Conservation (phyloP, 1,139 yeast species). For the Suhomyces panamericanus region DNA sequence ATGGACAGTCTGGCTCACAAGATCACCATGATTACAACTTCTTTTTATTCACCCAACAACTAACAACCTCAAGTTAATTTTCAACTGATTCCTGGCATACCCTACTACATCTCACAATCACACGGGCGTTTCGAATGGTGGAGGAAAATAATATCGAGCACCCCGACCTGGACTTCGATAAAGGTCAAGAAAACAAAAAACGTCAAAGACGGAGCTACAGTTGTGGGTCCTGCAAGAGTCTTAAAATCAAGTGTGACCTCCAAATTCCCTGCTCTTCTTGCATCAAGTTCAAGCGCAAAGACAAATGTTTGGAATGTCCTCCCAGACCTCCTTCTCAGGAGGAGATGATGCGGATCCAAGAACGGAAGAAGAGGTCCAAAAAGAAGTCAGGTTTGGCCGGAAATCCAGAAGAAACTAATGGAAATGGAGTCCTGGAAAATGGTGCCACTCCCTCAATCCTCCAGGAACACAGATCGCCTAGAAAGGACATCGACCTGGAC, state of each 20-base stretch:
- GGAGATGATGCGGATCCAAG: slow-evolving; percentile 21
- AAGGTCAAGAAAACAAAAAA: slow-evolving; percentile 18
- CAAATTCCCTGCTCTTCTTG: slow-evolving; percentile 52
- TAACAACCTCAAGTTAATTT: too few species aligned
- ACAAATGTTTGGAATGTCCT: slow-evolving; percentile 41
- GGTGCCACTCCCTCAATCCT: too few species aligned
- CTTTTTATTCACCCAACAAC: too few species aligned
- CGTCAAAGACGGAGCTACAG: slow-evolving; percentile 52
- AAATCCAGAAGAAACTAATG: slow-evolving; percentile 1
- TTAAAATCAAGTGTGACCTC: slow-evolving; percentile 56
- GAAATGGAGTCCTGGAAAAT: neutral
- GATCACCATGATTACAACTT: too few species aligned
- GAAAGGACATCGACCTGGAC: neutral
- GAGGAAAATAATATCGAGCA: slow-evolving; percentile 1
- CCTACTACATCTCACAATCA: too few species aligned
- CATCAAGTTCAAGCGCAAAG: slow-evolving; percentile 40
- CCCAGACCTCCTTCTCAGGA: slow-evolving; percentile 48
- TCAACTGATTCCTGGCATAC: too few species aligned
- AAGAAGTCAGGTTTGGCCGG: slow-evolving; percentile 7
- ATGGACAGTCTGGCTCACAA: too few species aligned
- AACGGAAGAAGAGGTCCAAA: slow-evolving; percentile 18
- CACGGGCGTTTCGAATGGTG: neutral
- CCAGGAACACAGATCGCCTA: neutral
- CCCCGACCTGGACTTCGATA: neutral
- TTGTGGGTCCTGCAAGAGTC: slow-evolving; percentile 57